phyloP scores from a whole-genome alignment of 2,329 filamentous ascomycete genomes.

The Cadophora luteo-olivacea region DNA sequence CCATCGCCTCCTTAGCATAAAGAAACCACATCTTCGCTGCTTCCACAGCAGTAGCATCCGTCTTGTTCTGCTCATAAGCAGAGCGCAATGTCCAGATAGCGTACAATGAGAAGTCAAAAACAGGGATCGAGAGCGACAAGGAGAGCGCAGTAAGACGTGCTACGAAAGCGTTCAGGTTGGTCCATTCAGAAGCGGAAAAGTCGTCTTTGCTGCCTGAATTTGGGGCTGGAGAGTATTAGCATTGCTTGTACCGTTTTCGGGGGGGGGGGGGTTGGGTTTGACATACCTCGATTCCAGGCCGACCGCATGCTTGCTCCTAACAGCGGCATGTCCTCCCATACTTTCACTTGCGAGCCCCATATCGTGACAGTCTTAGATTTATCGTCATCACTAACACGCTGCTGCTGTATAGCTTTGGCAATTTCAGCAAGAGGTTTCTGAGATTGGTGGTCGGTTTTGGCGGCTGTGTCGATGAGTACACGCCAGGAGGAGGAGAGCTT shows the following conservation, averaged over 20 bases:
- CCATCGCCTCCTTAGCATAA: conserved; percentile 9
- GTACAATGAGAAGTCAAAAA: conserved; percentile 13
- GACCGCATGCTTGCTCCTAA: conserved; percentile 12
- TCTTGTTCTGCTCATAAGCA: neutral
- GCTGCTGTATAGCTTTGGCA: neutral
- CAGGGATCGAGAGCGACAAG: neutral
- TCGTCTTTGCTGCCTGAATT: conserved; percentile 11
- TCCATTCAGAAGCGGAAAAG: conserved; percentile 6
- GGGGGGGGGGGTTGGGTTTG: neutral
- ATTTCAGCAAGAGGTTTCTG: neutral
- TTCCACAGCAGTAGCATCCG: neutral
- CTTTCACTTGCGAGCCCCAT: neutral
- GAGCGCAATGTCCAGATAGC: conserved; percentile 19
- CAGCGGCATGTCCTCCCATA: conserved; percentile 13
- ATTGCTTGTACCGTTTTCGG: neutral
- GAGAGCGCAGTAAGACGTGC: conserved; percentile 10
- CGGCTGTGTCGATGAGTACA: neutral
- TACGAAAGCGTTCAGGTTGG: conserved; percentile 11
- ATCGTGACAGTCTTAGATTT: conserved; percentile 1
- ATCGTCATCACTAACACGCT: neutral
- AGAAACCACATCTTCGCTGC: conserved; percentile 16
- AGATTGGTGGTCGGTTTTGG: conserved; percentile 7
- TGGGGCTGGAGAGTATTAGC: neutral
- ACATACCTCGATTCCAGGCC: conserved; percentile 15
- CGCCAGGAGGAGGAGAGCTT: conserved; percentile 5